phyloP scores from a whole-genome alignment of 768 basidiomycete species.

The Termitomyces sp. region DNA sequence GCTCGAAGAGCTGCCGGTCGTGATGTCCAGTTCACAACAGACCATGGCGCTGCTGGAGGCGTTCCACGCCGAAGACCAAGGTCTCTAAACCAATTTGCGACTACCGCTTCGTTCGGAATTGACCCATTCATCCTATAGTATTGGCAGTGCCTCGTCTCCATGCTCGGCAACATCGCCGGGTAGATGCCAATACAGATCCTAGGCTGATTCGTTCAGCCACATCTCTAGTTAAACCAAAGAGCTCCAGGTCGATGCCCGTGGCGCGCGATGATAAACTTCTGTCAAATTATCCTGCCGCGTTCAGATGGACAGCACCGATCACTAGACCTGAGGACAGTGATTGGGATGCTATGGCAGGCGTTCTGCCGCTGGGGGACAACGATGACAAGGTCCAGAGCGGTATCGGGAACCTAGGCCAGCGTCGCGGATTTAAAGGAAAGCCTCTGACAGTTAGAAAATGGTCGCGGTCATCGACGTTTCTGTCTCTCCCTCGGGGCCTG shows the following conservation, averaged over 20 bases:
- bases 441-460: slow-evolving; percentile 13
- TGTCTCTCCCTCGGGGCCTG: slow-evolving; percentile 13
- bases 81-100: not conserved
- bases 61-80: slow-evolving; percentile 1
- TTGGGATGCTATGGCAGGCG: not conserved
- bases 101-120: not conserved
- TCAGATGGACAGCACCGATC: not conserved
- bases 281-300: slow-evolving; percentile 3
- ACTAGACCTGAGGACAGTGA: not conserved
- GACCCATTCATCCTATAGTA: not conserved
- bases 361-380: not conserved
- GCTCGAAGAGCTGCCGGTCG: slow-evolving; percentile 7
- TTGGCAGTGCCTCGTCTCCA: not conserved
- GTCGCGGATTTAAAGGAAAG: slow-evolving; percentile 26
- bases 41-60: slow-evolving; percentile 7
- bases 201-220: not conserved
- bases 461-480: slow-evolving; percentile 13
- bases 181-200: not conserved
- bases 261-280: not conserved
- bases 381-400: slow-evolving; percentile 1
- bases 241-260: not conserved
- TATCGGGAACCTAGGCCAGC: slow-evolving; percentile 21
- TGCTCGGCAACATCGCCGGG: not conserved
- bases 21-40: slow-evolving; percentile 5
- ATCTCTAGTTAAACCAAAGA: not conserved